Evolutionary conservation across 2,329 filamentous ascomycete species (phyloP).

Genomic region (Nothophoma quercina): DNA sequence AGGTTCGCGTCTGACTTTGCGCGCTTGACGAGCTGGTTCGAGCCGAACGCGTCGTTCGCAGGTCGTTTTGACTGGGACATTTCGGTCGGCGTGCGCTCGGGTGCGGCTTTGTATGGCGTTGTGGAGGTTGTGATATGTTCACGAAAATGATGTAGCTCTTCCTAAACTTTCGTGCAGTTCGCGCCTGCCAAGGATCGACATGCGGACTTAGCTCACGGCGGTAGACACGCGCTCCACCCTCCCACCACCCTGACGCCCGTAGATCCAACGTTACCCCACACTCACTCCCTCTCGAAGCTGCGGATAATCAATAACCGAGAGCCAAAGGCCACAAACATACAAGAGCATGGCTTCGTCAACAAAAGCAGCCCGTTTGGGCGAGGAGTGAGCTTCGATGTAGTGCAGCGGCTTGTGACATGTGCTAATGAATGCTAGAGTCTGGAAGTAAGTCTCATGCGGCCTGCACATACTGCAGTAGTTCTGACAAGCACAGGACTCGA

Average conservation of each 20-base stretch:
- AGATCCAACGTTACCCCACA: conserved; percentile 10
- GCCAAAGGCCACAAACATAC: not conserved
- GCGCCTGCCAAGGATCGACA: conserved; percentile 14
- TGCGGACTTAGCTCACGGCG: conserved; percentile 14
- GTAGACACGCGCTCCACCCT: conserved; percentile 6
- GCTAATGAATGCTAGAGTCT: conserved; percentile 69
- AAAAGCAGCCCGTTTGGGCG: conserved; percentile 73
- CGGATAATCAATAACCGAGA: not conserved
- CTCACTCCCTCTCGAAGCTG: not conserved
- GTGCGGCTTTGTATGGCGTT: not conserved
- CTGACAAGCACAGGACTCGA: conserved; percentile 71
- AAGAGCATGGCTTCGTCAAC: conserved; percentile 60
- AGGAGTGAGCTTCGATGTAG: conserved; percentile 68
- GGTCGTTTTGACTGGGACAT: conserved; percentile 95
- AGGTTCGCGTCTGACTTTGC: conserved; percentile 74
- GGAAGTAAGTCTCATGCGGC: conserved; percentile 74
- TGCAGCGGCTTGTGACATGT: conserved; percentile 34
- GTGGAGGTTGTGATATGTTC: conserved; percentile 5
- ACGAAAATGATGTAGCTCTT: conserved; percentile 14
- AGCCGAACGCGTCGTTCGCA: conserved; percentile 82
- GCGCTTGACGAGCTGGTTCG: conserved; percentile 85
- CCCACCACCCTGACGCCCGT: conserved; percentile 1
- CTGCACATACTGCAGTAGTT: not conserved
- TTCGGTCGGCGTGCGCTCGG: conserved; percentile 24
- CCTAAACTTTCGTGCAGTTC: conserved; percentile 15